Evolutionary conservation across 2,329 filamentous ascomycete genomes (phyloP).

Genomic region (Curvularia sp.): DNA sequence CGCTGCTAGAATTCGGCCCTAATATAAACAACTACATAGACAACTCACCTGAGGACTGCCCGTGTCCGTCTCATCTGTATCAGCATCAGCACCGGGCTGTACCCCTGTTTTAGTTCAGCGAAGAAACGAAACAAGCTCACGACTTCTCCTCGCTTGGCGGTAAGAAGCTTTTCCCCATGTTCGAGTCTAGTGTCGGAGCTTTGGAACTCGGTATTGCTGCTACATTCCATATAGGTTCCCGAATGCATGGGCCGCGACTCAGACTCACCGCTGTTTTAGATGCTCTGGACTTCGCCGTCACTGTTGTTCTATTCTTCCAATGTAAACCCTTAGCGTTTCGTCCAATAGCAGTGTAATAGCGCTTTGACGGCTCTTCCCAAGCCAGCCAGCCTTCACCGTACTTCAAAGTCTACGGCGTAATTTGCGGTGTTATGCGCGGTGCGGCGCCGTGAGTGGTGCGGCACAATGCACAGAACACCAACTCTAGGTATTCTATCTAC

Average conservation of each 20-base stretch:
- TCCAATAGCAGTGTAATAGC: neutral
- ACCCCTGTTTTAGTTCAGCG: neutral
- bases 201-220: neutral
- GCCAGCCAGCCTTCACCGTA: neutral
- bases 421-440: neutral
- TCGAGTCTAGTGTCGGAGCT: neutral
- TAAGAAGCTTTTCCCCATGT: neutral
- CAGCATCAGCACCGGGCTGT: neutral
- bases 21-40: neutral
- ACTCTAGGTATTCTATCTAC: neutral
- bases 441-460: neutral
- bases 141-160: neutral
- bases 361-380: neutral
- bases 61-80: neutral
- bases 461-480: neutral
- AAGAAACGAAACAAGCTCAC: neutral
- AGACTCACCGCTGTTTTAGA: neutral
- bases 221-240: neutral
- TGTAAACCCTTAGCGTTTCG: neutral
- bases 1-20: neutral
- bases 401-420: neutral
- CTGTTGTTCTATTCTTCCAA: neutral
- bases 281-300: neutral
- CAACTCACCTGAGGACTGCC: neutral
- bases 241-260: neutral